Evolutionary conservation across 306 rosid species (phyloP).

Genomic region (Castanea mollissima): DNA sequence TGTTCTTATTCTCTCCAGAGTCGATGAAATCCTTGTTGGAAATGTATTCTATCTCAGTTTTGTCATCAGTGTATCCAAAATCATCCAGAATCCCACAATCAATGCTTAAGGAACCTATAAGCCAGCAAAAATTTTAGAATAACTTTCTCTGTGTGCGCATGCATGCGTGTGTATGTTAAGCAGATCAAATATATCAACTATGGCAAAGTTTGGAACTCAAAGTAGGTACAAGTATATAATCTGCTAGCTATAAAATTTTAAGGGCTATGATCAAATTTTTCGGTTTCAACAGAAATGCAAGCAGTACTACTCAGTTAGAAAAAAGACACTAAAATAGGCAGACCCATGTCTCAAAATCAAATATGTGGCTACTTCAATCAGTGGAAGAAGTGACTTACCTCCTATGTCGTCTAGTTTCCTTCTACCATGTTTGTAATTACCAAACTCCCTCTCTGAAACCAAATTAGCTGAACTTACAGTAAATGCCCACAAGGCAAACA

Average conservation of each 20-base stretch:
- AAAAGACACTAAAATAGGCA: neutral
- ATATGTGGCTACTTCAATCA: neutral
- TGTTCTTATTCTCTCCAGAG: conserved; percentile 18
- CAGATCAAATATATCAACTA: neutral
- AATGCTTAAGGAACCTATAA: neutral
- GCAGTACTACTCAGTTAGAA: neutral
- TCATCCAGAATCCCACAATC: conserved; percentile 34
- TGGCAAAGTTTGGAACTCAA: neutral
- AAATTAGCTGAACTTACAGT: neutral
- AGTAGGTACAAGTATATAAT: neutral
- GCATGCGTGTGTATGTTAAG: neutral
- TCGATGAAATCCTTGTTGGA: conserved; percentile 19
- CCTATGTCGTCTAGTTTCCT: neutral
- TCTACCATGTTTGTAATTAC: neutral
- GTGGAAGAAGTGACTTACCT: neutral
- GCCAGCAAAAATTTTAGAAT: neutral
- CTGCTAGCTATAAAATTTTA: neutral
- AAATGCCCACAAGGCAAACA: neutral
- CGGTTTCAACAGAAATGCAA: neutral
- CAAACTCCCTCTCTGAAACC: neutral
- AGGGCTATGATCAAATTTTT: neutral
- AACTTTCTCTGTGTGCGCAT: neutral
- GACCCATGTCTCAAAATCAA: neutral
- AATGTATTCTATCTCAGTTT: conserved; percentile 21
- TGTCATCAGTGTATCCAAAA: conserved; percentile 10